phyloP scores from a whole-genome alignment of 2,329 filamentous ascomycete species.

The Penicillium occitanis region DNA sequence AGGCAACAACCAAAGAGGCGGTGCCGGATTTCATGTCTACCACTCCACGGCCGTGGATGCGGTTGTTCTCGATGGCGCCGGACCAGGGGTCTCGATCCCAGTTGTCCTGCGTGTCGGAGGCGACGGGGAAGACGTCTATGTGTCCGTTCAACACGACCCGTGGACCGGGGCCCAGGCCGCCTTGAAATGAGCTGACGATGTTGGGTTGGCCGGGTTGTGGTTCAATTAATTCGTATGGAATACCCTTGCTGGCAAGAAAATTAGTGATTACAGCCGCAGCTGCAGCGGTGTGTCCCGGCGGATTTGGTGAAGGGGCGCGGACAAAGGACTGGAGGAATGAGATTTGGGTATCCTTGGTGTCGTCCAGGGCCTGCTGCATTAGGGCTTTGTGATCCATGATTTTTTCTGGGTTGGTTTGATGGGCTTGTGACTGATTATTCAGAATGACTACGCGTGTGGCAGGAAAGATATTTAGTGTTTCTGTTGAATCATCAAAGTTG shows the following conservation, averaged over 20 bases:
- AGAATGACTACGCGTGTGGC: background rate
- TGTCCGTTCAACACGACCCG: conserved; percentile 46
- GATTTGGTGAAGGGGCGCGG: background rate
- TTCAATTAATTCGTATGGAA: background rate
- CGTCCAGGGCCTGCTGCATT: background rate
- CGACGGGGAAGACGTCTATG: conserved; percentile 45
- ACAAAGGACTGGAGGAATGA: conserved; percentile 1
- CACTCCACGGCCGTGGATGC: conserved; percentile 40
- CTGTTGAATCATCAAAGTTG: background rate
- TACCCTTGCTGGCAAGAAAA: background rate
- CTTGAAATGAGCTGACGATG: conserved; percentile 8
- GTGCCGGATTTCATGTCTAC: conserved; percentile 50
- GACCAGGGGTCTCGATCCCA: conserved; percentile 42
- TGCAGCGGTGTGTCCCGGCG: background rate
- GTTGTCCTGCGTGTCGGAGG: conserved; percentile 26
- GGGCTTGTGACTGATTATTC: background rate
- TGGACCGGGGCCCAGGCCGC: conserved; percentile 18
- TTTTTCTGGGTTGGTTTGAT: background rate
- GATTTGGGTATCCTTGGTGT: background rate
- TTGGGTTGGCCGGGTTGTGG: conserved; percentile 1
- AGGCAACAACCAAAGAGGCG: conserved; percentile 43
- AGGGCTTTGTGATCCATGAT: conserved; percentile 3
- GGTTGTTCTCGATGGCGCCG: conserved; percentile 32
- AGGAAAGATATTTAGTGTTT: background rate
- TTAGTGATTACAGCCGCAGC: background rate